Evolutionary conservation across 2,329 filamentous ascomycete genomes (phyloP).

Genomic region (Lecanoromycetidae sp.): DNA sequence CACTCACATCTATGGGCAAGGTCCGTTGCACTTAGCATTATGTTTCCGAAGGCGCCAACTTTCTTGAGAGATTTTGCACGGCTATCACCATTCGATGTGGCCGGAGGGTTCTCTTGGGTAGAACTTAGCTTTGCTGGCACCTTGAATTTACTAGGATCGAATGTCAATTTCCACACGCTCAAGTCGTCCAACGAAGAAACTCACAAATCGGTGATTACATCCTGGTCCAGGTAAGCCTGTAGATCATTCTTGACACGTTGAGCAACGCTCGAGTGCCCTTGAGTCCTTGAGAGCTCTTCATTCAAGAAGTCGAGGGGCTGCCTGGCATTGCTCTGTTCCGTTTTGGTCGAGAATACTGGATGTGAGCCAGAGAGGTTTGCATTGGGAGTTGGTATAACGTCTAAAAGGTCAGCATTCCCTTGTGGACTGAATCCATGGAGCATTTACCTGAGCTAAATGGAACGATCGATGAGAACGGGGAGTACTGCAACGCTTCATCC

Average conservation of each 20-base stretch:
- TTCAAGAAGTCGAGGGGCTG: constrained; percentile 56
- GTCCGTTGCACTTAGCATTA: constrained; percentile 39
- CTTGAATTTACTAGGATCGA: constrained; percentile 31
- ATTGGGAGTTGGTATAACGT: constrained; percentile 53
- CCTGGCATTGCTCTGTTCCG: constrained; percentile 41
- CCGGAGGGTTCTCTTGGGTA: not conserved
- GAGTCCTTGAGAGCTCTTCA: constrained; percentile 49
- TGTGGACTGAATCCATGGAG: not conserved
- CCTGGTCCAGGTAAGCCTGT: constrained; percentile 31
- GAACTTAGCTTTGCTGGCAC: constrained; percentile 23
- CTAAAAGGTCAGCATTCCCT: constrained; percentile 28
- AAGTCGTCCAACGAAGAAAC: constrained; percentile 11
- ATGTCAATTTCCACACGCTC: constrained; percentile 17
- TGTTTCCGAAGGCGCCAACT: constrained; percentile 43
- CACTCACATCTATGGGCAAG: constrained; percentile 34
- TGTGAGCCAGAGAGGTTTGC: constrained; percentile 43
- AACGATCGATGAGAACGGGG: constrained; percentile 38
- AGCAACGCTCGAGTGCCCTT: constrained; percentile 51
- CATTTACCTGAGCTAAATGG: constrained; percentile 33
- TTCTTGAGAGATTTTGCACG: not conserved
- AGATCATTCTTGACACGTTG: constrained; percentile 64
- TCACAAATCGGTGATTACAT: constrained; percentile 31
- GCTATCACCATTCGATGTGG: not conserved
- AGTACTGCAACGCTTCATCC: constrained; percentile 37
- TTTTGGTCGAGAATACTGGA: constrained; percentile 41